Percentiles rank a stretch among this genome's conserved stretches.
Evolutionary conservation across 257 asterid species (phyloP).

Genomic region (Anisodus tanguticus): DNA sequence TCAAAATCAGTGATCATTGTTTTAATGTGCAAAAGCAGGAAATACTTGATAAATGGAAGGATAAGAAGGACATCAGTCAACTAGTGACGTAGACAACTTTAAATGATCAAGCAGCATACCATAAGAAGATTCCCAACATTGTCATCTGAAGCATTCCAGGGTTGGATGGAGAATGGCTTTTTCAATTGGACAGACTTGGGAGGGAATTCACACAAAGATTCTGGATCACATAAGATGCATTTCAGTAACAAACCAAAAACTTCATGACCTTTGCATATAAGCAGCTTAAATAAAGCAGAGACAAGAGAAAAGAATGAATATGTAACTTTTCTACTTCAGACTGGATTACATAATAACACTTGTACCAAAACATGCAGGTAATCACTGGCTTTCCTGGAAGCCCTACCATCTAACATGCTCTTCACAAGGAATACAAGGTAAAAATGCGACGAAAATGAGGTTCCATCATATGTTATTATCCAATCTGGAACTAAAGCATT

Average conservation of each 20-base stretch:
- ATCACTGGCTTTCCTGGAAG: neutral
- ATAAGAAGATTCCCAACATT: conserved; percentile 91
- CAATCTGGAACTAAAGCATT: conserved; percentile 12
- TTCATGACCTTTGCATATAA: conserved; percentile 1
- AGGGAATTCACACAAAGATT: conserved; percentile 82
- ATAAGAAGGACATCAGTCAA: neutral
- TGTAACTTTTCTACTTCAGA: conserved; percentile 6
- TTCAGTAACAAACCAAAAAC: conserved; percentile 26
- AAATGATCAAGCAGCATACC: conserved; percentile 52
- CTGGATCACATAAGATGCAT: conserved; percentile 52
- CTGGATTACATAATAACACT: neutral
- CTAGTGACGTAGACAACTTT: neutral
- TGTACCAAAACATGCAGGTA: neutral
- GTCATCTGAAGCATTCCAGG: conserved; percentile 93
- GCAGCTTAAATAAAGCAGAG: neutral
- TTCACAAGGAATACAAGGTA: neutral
- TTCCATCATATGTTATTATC: conserved; percentile 4
- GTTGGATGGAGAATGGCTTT: conserved; percentile 79
- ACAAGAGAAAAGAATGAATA: conserved; percentile 1
- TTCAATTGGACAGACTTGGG: conserved; percentile 77
- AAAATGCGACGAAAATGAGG: neutral
- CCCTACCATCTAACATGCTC: neutral
- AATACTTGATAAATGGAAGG: conserved; percentile 14
- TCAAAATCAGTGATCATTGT: neutral
- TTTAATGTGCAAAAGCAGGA: neutral